These are phyloP conservation scores for Iris pallida DNA, from an alignment of 116 monocot genomes.

Conservation along the genomic window DNA sequence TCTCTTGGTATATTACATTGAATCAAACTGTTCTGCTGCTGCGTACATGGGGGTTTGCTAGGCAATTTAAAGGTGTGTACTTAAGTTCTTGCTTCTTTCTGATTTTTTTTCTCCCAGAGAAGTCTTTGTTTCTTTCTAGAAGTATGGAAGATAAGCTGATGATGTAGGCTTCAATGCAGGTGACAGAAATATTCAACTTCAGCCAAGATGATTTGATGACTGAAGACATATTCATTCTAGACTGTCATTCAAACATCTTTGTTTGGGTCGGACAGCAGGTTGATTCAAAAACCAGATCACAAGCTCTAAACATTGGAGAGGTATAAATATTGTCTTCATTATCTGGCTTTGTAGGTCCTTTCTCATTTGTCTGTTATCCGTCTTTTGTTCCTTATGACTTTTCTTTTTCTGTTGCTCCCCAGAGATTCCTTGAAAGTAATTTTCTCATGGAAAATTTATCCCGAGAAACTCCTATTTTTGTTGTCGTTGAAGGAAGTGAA, in stretches of 20 bases:
- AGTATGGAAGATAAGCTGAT: background rate
- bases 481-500: constrained; percentile 60
- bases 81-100: background rate
- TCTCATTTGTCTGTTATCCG: too few species aligned
- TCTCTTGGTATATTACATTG: background rate
- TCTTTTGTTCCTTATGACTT: background rate
- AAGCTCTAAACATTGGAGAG: constrained; percentile 63
- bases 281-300: constrained; percentile 30
- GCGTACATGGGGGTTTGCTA: constrained; percentile 15
- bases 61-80: constrained; percentile 40
- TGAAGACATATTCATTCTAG: constrained; percentile 68
- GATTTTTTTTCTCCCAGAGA: background rate
- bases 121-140: background rate
- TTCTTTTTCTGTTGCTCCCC: constrained; percentile 1
- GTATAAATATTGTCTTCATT: constrained; percentile 16
- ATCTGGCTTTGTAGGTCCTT: too few species aligned
- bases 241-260: constrained; percentile 56
- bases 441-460: constrained; percentile 62
- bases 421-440: constrained; percentile 70
- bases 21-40: constrained; percentile 3
- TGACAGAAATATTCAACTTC: constrained; percentile 67
- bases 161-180: constrained; percentile 25
- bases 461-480: constrained; percentile 49
- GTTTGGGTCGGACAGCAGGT: constrained; percentile 79
- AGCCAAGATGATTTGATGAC: constrained; percentile 80